These are phyloP conservation scores for Phytophthora citricola DNA, from an alignment of 352 stramenopile genomes.

Conservation along the genomic window DNA sequence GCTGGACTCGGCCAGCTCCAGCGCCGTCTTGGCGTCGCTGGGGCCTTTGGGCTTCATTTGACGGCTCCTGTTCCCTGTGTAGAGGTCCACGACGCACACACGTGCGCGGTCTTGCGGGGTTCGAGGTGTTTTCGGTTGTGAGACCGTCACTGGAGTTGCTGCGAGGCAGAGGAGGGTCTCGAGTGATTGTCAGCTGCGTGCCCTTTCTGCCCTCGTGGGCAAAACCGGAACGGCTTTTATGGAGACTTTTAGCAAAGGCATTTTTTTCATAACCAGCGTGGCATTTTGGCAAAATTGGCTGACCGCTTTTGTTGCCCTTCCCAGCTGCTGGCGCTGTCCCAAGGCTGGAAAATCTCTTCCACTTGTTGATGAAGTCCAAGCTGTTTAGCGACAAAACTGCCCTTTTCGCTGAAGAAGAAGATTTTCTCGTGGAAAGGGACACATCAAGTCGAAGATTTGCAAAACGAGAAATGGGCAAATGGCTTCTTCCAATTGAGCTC, in stretches of 20 bases:
- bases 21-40: constrained; percentile 49
- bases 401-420: too few relatives aligned
- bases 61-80: neutral
- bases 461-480: constrained; percentile 7
- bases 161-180: neutral
- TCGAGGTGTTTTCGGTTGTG: constrained; percentile 36
- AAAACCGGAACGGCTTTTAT: constrained; percentile 28
- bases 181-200: constrained; percentile 31
- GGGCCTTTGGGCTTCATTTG: constrained; percentile 36
- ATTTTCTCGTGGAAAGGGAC: constrained; percentile 19
- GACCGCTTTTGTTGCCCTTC: constrained; percentile 1
- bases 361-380: constrained; percentile 3
- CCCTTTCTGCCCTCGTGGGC: constrained; percentile 14
- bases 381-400: constrained; percentile 7
- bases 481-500: constrained; percentile 15
- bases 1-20: constrained; percentile 77
- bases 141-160: constrained; percentile 30
- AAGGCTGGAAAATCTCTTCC: constrained; percentile 19
- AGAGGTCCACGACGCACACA: constrained; percentile 1
- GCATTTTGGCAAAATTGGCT: neutral
- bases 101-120: constrained; percentile 2
- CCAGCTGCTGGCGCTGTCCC: constrained; percentile 30
- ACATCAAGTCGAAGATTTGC: constrained; percentile 41
- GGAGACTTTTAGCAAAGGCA: constrained; percentile 11
- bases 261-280: neutral